Percentiles rank a stretch among this genome's conserved stretches.
Conservation (phyloP, 768 basidiomycete genomes). For the Rubroboletus pulcherrimus region DNA sequence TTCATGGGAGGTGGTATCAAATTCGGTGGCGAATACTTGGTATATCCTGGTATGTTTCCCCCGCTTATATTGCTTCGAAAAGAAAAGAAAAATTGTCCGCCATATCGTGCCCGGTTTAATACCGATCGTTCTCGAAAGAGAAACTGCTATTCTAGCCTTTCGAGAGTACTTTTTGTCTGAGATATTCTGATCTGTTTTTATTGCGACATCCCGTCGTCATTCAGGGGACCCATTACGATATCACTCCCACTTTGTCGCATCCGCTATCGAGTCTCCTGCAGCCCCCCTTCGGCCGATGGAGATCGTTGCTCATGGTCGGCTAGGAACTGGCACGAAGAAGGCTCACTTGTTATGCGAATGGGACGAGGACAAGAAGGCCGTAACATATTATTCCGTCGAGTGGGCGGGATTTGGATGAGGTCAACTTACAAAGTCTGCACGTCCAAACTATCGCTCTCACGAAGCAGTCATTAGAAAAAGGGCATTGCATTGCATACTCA, state of each 20-base stretch:
- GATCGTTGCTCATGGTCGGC: slow-evolving; percentile 89
- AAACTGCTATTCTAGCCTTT: not conserved
- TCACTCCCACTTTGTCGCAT: slow-evolving; percentile 93
- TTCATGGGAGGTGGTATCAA: slow-evolving; percentile 88
- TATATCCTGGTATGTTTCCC: slow-evolving; percentile 78
- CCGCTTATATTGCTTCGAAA: not conserved
- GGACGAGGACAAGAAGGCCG: slow-evolving; percentile 66
- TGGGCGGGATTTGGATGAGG: slow-evolving; percentile 84
- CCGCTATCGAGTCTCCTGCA: slow-evolving; percentile 64
- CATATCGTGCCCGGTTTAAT: no score
- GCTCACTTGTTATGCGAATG: slow-evolving; percentile 88
- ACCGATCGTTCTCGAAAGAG: not conserved
- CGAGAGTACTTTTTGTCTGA: not conserved
- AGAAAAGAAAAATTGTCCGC: not conserved
- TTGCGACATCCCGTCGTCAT: not conserved
- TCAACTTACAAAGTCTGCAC: not conserved
- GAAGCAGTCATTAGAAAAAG: not conserved
- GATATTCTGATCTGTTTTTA: slow-evolving; percentile 3
- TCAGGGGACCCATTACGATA: slow-evolving; percentile 91
- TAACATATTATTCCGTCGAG: slow-evolving; percentile 77
- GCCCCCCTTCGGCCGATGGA: slow-evolving; percentile 79
- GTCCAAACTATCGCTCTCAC: not conserved
- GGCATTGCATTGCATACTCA: slow-evolving; percentile 4
- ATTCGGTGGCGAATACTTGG: slow-evolving; percentile 94
- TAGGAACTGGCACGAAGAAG: slow-evolving; percentile 98